A percentile compares a stretch with the other conserved stretches of the same genome.
Conservation (phyloP, 495 filamentous ascomycete genomes). For the Penicillium verhagenii region DNA sequence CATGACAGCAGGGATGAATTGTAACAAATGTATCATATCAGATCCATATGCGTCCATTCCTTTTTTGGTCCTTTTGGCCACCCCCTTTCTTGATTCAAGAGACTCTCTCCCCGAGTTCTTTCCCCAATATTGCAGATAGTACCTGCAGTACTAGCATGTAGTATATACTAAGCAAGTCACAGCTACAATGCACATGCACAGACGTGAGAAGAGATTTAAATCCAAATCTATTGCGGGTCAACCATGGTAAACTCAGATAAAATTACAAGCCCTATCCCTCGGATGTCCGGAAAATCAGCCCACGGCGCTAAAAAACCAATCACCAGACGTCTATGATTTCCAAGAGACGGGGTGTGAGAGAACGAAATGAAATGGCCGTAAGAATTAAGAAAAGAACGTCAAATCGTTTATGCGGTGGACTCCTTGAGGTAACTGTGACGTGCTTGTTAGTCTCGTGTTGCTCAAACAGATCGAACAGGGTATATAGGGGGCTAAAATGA, state of each 20-base stretch:
- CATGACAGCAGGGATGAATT: neutral
- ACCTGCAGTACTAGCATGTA: constrained; percentile 21
- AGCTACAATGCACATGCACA: neutral
- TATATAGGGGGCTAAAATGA: constrained; percentile 17
- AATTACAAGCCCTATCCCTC: constrained; percentile 42
- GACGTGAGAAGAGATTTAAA: constrained; percentile 11
- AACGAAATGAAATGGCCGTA: constrained; percentile 15
- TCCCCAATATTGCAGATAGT: neutral
- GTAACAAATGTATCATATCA: neutral
- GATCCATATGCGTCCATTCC: neutral
- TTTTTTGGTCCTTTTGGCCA: neutral
- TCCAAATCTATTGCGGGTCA: constrained; percentile 32
- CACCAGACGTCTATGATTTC: constrained; percentile 24
- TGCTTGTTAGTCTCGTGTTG: constrained; percentile 1
- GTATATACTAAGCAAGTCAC: no score
- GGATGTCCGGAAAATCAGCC: constrained; percentile 26
- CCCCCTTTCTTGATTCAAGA: constrained; percentile 3
- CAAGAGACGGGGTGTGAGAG: constrained; percentile 27
- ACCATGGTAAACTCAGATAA: constrained; percentile 33
- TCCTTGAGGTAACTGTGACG: constrained; percentile 63
- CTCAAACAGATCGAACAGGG: neutral
- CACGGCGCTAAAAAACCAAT: constrained; percentile 25
- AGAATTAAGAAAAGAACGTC: constrained; percentile 20
- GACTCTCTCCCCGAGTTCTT: neutral
- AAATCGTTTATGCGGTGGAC: constrained; percentile 53